Percentiles rank a stretch among this genome's conserved stretches.
Evolutionary conservation across 192 early-diverging fungal genomes (phyloP).

Genomic region (Coemansia sp.): DNA sequence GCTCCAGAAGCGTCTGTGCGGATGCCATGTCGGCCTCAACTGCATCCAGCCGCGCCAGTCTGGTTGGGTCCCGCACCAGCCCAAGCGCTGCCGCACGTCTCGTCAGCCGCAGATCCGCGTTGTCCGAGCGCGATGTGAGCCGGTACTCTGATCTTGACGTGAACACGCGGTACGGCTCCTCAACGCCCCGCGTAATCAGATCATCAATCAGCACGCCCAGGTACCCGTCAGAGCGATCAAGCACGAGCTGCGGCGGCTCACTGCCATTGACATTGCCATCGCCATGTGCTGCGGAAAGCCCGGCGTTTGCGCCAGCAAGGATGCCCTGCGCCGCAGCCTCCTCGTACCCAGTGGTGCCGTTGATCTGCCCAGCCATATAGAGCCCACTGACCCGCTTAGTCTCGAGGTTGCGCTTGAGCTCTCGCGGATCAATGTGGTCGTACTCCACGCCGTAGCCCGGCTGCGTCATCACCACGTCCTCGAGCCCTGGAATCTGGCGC

Average conservation of each 20-base stretch:
- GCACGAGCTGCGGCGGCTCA: slow-evolving; percentile 56
- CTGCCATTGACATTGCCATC: neutral
- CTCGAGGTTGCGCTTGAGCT: slow-evolving; percentile 72
- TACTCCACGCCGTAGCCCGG: slow-evolving; percentile 87
- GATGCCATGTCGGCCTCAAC: slow-evolving; percentile 53
- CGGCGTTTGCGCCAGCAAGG: slow-evolving; percentile 78
- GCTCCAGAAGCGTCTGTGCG: slow-evolving; percentile 56
- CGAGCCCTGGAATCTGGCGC: slow-evolving; percentile 71
- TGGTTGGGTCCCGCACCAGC: slow-evolving; percentile 53
- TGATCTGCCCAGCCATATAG: slow-evolving; percentile 83
- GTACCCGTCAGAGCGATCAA: slow-evolving; percentile 77
- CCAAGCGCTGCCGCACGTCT: slow-evolving; percentile 64
- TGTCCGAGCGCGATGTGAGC: slow-evolving; percentile 72
- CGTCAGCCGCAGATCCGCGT: slow-evolving; percentile 76
- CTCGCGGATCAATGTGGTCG: slow-evolving; percentile 81
- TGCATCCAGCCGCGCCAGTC: slow-evolving; percentile 36
- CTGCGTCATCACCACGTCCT: slow-evolving; percentile 70
- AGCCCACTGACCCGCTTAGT: slow-evolving; percentile 76
- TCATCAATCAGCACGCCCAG: slow-evolving; percentile 83
- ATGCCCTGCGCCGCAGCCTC: slow-evolving; percentile 82
- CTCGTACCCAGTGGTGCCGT: slow-evolving; percentile 86
- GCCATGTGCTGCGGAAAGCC: slow-evolving; percentile 56
- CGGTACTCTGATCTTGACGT: slow-evolving; percentile 83
- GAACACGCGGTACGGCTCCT: slow-evolving; percentile 82
- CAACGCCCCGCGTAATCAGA: slow-evolving; percentile 76